Evolutionary conservation across 164 flowering plant genomes (phyloP).

Genomic region (Stephania japonica): DNA sequence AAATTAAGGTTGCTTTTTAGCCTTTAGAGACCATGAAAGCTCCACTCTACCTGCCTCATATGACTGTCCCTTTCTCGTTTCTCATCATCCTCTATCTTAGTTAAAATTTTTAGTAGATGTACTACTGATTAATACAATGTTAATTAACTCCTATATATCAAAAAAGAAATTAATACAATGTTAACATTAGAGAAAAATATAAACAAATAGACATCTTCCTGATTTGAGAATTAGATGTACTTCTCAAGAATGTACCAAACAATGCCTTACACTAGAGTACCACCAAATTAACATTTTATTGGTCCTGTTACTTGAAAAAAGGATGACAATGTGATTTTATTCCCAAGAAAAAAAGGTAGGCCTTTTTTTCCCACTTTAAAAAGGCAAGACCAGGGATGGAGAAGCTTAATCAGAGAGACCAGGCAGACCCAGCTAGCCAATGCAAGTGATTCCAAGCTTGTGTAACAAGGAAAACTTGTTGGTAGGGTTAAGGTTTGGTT

Average conservation of each 20-base stretch:
- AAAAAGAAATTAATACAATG: too few relatives aligned
- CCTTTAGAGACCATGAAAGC: not conserved
- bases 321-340: slow-evolving; percentile 18
- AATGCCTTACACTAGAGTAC: too few relatives aligned
- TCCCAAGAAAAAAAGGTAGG: slow-evolving; percentile 51
- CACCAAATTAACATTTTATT: not conserved
- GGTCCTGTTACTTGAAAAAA: slow-evolving; percentile 14
- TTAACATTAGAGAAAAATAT: too few relatives aligned
- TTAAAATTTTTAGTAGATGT: too few relatives aligned
- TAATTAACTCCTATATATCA: too few relatives aligned
- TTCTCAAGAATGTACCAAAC: too few relatives aligned
- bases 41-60: not conserved
- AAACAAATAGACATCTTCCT: too few relatives aligned
- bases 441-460: slow-evolving; percentile 27
- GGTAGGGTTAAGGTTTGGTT: slow-evolving; percentile 12
- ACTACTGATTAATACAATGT: too few relatives aligned
- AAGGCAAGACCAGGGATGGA: slow-evolving; percentile 27
- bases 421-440: not conserved
- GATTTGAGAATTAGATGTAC: too few relatives aligned
- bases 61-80: too few relatives aligned
- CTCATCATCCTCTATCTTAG: not conserved
- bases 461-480: slow-evolving; percentile 31
- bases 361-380: slow-evolving; percentile 47
- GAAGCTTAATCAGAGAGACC: slow-evolving; percentile 18
- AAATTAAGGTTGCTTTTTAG: not conserved